Percentiles rank a stretch among this genome's conserved stretches.
Conservation (phyloP, 2,329 filamentous ascomycete species). For the Geosmithia flava region DNA sequence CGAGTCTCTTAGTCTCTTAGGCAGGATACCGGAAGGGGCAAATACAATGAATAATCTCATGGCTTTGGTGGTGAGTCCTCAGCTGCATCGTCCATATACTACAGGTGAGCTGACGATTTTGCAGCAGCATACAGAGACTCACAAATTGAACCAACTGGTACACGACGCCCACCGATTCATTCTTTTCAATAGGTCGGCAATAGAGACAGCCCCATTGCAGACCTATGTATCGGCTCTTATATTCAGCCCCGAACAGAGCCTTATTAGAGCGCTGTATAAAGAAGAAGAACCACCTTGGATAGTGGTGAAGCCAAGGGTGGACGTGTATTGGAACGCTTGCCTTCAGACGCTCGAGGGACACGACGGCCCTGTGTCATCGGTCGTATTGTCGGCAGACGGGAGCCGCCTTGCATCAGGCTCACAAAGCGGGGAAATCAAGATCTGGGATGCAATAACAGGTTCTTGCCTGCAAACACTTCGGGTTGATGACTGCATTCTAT, state of each 20-base stretch:
- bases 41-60: conserved; percentile 9
- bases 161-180: conserved; percentile 16
- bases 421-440: no score
- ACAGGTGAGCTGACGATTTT: conserved; percentile 12
- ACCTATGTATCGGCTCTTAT: conserved; percentile 15
- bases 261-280: conserved; percentile 1
- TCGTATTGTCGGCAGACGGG: background rate
- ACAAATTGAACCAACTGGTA: conserved; percentile 4
- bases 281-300: conserved; percentile 7
- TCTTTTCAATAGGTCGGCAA: conserved; percentile 8
- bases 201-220: conserved; percentile 16
- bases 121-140: background rate
- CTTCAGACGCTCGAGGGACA: conserved; percentile 7
- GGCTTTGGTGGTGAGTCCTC: conserved; percentile 4
- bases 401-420: no score
- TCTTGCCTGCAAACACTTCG: no score
- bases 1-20: background rate
- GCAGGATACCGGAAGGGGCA: conserved; percentile 9
- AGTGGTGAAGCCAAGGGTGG: conserved; percentile 1
- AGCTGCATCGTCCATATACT: background rate
- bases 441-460: no score
- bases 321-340: conserved; percentile 4
- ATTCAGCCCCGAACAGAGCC: conserved; percentile 14
- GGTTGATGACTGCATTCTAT: no score
- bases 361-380: conserved; percentile 1